Evolutionary conservation across 1,284 basidiomycete species (phyloP).

Genomic region (Athelia psychrophila): DNA sequence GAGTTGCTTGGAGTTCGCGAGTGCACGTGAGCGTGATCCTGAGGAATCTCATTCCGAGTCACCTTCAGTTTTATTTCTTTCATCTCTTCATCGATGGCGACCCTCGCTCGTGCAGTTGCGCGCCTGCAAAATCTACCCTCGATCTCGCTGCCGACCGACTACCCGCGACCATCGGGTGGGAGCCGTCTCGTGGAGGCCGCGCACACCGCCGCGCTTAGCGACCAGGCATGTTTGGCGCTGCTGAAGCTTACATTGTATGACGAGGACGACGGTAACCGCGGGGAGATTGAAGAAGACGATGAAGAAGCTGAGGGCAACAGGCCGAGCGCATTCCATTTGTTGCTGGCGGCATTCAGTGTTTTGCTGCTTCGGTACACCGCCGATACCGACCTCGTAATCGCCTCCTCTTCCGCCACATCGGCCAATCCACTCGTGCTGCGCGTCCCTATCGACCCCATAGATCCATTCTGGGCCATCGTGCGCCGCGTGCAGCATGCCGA

Average conservation of each 20-base stretch:
- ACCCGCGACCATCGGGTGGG: conserved; percentile 79
- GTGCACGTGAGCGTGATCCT: no score
- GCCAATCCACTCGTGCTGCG: conserved; percentile 86
- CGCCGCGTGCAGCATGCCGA: conserved; percentile 83
- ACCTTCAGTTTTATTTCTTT: no score
- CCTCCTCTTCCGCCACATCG: conserved; percentile 56
- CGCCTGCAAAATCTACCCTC: conserved; percentile 80
- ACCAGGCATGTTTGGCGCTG: conserved; percentile 66
- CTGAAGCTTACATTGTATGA: conserved; percentile 77
- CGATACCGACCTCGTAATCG: conserved; percentile 93
- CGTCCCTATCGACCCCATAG: conserved; percentile 80
- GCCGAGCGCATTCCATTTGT: conserved; percentile 88
- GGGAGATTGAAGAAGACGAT: conserved; percentile 52
- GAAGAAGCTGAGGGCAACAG: conserved; percentile 36
- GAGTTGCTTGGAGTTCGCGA: no score
- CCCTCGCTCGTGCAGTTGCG: conserved; percentile 52
- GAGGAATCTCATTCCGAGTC: no score
- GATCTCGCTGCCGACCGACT: conserved; percentile 95
- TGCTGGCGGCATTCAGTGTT: conserved; percentile 89
- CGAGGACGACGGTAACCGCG: conserved; percentile 34
- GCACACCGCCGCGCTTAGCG: conserved; percentile 62
- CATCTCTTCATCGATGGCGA: neutral
- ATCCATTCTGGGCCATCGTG: conserved; percentile 94
- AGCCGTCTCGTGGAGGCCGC: conserved; percentile 81
- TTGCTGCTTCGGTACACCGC: conserved; percentile 95